phyloP scores from a whole-genome alignment of 805 yeast species.

The Candida awuae region DNA sequence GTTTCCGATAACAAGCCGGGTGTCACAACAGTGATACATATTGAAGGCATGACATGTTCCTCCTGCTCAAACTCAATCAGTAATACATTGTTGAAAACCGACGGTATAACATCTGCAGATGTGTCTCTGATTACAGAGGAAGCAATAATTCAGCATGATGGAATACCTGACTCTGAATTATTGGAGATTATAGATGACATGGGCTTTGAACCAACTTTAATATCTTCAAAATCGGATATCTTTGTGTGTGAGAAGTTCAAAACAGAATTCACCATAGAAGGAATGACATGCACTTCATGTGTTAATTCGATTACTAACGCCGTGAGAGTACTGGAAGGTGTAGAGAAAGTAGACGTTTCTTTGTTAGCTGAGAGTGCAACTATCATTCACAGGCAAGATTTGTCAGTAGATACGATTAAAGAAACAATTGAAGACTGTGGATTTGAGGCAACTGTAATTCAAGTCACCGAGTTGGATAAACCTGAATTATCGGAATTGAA shows the following conservation, averaged over 20 bases:
- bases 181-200: slow-evolving; percentile 59
- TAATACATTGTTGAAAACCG: slow-evolving; percentile 13
- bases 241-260: neutral
- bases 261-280: slow-evolving; percentile 42
- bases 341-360: slow-evolving; percentile 45
- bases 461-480: slow-evolving; percentile 25
- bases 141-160: slow-evolving; percentile 49
- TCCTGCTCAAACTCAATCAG: slow-evolving; percentile 70
- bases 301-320: slow-evolving; percentile 46
- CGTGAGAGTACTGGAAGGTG: slow-evolving; percentile 31
- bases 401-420: slow-evolving; percentile 28
- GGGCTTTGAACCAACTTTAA: slow-evolving; percentile 45
- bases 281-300: slow-evolving; percentile 70
- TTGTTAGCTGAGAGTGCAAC: slow-evolving; percentile 63
- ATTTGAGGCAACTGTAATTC: slow-evolving; percentile 39
- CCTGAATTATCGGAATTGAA: neutral
- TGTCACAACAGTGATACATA: slow-evolving; percentile 19
- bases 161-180: slow-evolving; percentile 29
- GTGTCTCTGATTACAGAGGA: slow-evolving; percentile 74
- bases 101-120: slow-evolving; percentile 32
- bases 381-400: slow-evolving; percentile 37
- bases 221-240: slow-evolving; percentile 4
- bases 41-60: slow-evolving; percentile 88
- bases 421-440: slow-evolving; percentile 42
- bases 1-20: neutral